Evolutionary conservation across 257 asterid genomes (phyloP).

Genomic region (Coffea eugenioides): DNA sequence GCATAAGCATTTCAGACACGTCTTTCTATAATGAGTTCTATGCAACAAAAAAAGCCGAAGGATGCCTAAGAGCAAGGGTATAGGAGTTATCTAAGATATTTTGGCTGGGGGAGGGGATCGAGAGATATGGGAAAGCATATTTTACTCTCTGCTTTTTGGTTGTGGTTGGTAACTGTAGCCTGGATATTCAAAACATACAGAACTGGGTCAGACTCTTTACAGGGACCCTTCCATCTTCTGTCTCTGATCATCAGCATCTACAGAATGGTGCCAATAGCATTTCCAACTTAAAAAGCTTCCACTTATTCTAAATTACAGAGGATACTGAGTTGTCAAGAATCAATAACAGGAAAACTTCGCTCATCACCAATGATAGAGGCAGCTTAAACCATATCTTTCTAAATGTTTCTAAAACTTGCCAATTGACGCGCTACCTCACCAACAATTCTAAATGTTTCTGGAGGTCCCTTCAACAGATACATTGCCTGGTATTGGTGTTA

Average conservation of each 20-base stretch:
- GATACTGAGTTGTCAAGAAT: neutral
- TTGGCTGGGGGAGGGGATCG: neutral
- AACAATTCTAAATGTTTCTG: slow-evolving; percentile 6
- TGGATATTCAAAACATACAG: neutral
- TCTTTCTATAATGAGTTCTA: neutral
- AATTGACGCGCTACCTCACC: neutral
- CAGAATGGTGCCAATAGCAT: slow-evolving; percentile 8
- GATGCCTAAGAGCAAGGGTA: neutral
- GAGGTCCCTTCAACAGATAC: slow-evolving; percentile 8
- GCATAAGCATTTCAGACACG: slow-evolving; percentile 6
- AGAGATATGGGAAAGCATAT: neutral
- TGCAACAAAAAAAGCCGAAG: neutral
- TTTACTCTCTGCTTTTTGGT: neutral
- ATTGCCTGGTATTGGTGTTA: slow-evolving; percentile 21
- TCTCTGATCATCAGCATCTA: slow-evolving; percentile 19
- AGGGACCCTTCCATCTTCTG: slow-evolving; percentile 12
- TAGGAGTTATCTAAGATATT: neutral
- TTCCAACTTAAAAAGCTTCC: neutral
- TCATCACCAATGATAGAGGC: neutral
- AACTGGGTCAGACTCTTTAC: slow-evolving; percentile 5
- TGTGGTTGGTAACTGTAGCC: slow-evolving; percentile 9
- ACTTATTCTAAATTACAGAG: neutral
- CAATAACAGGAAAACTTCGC: neutral
- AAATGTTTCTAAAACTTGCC: neutral
- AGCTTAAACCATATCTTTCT: neutral